phyloP scores from a whole-genome alignment of 2,329 filamentous ascomycete species.

The Diaporthe sp. region DNA sequence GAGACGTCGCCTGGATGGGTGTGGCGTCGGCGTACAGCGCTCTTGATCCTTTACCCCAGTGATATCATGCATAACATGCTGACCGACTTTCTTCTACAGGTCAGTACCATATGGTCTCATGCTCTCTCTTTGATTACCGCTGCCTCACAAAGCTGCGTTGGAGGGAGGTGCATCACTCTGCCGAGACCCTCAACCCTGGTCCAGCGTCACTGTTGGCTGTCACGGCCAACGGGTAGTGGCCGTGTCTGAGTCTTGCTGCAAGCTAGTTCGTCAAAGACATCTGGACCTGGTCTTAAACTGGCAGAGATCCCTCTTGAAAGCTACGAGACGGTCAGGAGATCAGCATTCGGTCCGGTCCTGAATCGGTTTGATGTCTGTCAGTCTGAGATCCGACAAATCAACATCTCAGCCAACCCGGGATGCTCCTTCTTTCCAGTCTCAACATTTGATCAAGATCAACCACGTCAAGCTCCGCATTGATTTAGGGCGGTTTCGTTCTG shows the following conservation, averaged over 20 bases:
- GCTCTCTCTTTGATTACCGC: slow-evolving; percentile 37
- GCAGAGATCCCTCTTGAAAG: slow-evolving; percentile 32
- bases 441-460: slow-evolving; percentile 19
- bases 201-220: slow-evolving; percentile 27
- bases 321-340: slow-evolving; percentile 17
- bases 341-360: slow-evolving; percentile 13
- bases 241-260: slow-evolving; percentile 35
- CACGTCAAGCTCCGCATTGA: slow-evolving; percentile 19
- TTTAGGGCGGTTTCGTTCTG: slow-evolving; percentile 26
- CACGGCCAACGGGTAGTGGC: slow-evolving; percentile 32
- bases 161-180: slow-evolving; percentile 35
- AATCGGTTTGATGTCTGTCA: slow-evolving; percentile 22
- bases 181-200: slow-evolving; percentile 40
- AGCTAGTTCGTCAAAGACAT: slow-evolving; percentile 36
- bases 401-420: slow-evolving; percentile 8
- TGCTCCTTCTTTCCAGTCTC: slow-evolving; percentile 17
- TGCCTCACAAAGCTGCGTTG: slow-evolving; percentile 37
- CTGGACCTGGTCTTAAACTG: slow-evolving; percentile 38
- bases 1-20: slow-evolving; percentile 10
- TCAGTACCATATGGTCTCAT: slow-evolving; percentile 40
- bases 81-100: slow-evolving; percentile 41
- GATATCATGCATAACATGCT: slow-evolving; percentile 40
- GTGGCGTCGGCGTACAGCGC: slow-evolving; percentile 37
- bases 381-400: slow-evolving; percentile 27
- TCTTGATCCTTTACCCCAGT: slow-evolving; percentile 18